Evolutionary conservation across 208 protist genomes (phyloP).

Genomic region (Zelonia costaricensis): DNA sequence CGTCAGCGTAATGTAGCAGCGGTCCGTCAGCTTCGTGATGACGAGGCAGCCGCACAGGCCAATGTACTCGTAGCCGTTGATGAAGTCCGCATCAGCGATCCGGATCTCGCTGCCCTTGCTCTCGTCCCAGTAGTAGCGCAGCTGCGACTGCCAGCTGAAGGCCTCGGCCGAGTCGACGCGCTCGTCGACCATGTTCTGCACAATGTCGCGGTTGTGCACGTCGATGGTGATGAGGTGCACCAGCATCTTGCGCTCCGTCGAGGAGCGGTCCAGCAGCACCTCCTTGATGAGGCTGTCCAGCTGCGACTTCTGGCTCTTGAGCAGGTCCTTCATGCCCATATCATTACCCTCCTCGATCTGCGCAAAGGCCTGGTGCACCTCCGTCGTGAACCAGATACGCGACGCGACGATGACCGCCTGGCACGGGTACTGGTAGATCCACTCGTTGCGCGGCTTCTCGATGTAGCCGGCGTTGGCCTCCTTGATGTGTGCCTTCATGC

Average conservation of each 20-base stretch:
- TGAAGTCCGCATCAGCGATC: conserved; percentile 97
- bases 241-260: conserved; percentile 96
- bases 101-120: conserved; percentile 94
- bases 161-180: conserved; percentile 92
- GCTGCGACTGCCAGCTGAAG: conserved; percentile 98
- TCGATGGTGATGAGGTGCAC: conserved; percentile 98
- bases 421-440: conserved; percentile 97
- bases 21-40: conserved; percentile 98
- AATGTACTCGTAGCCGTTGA: conserved; percentile 98
- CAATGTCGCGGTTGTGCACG: conserved; percentile 97
- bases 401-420: conserved; percentile 96
- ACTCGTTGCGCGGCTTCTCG: conserved; percentile 96
- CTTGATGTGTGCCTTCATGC: conserved; percentile 85
- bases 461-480: conserved; percentile 94
- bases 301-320: conserved; percentile 95
- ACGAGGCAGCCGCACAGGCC: conserved; percentile 98
- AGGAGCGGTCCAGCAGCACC: conserved; percentile 92
- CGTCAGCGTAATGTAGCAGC: conserved; percentile 98
- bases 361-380: conserved; percentile 98
- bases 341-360: conserved; percentile 98
- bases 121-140: conserved; percentile 97
- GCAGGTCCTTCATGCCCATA: conserved; percentile 97
- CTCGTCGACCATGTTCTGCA: conserved; percentile 93
- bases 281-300: conserved; percentile 95
- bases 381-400: conserved; percentile 97